These are phyloP conservation scores for Sugiyamaella xylanicola DNA, from an alignment of 1,139 yeast genomes.

Conservation along the genomic window DNA sequence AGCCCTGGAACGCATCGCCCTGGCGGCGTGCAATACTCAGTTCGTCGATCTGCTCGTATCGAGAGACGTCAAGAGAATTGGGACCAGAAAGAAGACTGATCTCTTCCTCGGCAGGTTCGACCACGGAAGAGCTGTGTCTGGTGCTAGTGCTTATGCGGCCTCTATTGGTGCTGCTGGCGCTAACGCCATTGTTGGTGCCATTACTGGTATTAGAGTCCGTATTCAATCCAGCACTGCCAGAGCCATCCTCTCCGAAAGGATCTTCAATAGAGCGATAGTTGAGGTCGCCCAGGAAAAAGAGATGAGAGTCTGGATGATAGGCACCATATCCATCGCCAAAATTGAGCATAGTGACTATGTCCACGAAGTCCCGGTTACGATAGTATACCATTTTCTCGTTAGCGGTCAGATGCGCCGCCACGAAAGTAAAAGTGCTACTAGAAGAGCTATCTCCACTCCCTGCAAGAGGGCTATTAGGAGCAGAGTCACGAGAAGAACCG, in stretches of 20 bases:
- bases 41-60: constrained; percentile 54
- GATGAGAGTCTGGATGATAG: constrained; percentile 58
- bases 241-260: constrained; percentile 16
- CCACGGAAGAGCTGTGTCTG: no score
- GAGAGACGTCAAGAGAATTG: neutral
- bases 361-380: constrained; percentile 57
- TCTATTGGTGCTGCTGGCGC: neutral
- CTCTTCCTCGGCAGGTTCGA: constrained; percentile 13
- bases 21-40: constrained; percentile 49
- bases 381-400: constrained; percentile 62
- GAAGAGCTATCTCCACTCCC: constrained; percentile 36
- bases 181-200: no score
- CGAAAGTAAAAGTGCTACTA: constrained; percentile 55
- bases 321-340: constrained; percentile 63
- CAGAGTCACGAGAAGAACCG: neutral
- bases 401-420: constrained; percentile 73
- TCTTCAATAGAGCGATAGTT: constrained; percentile 62
- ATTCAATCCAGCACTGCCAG: constrained; percentile 14
- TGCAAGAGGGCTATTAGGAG: no score
- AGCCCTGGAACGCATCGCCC: constrained; percentile 58
- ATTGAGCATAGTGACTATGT: constrained; percentile 56
- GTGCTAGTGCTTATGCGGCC: no score
- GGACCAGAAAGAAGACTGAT: constrained; percentile 7
- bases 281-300: constrained; percentile 79
- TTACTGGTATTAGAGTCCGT: no score